Evolutionary conservation across 495 filamentous ascomycete species (phyloP).

Genomic region (Stereocaulon alpinum): DNA sequence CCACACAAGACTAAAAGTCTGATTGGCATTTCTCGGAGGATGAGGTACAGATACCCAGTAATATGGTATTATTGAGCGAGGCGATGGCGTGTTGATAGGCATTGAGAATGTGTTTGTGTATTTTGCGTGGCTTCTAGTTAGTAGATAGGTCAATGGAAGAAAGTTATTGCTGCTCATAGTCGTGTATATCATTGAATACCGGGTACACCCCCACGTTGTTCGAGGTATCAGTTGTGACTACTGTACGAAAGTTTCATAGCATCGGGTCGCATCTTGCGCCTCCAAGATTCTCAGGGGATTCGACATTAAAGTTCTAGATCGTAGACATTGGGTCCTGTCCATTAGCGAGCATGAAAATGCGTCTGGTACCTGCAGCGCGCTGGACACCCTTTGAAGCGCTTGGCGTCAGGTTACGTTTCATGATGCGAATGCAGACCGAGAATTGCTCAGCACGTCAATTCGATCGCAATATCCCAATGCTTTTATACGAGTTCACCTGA

Average conservation of each 20-base stretch:
- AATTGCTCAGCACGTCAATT: neutral
- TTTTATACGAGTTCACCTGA: neutral
- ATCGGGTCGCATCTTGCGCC: neutral
- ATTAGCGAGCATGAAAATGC: neutral
- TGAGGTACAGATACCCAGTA: neutral
- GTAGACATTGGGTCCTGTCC: too few species aligned
- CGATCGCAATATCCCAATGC: neutral
- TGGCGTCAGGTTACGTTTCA: conserved; percentile 2
- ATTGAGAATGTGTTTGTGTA: neutral
- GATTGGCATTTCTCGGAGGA: conserved; percentile 1
- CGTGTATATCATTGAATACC: neutral
- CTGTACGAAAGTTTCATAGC: too few species aligned
- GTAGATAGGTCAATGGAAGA: conserved; percentile 9
- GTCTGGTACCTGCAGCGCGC: conserved; percentile 1
- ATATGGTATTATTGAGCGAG: conserved; percentile 3
- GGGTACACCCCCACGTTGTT: neutral
- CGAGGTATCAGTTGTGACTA: too few species aligned
- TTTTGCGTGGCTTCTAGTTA: neutral
- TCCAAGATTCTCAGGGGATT: neutral
- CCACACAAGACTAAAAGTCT: conserved; percentile 4
- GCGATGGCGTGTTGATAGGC: neutral
- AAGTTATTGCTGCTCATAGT: neutral
- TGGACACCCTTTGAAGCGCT: neutral
- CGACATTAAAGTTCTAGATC: neutral
- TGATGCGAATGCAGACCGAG: neutral